Base-by-base conservation (phyloP, 1,284 basidiomycete species). In the Cutaneotrichosporon sp. region DNA sequence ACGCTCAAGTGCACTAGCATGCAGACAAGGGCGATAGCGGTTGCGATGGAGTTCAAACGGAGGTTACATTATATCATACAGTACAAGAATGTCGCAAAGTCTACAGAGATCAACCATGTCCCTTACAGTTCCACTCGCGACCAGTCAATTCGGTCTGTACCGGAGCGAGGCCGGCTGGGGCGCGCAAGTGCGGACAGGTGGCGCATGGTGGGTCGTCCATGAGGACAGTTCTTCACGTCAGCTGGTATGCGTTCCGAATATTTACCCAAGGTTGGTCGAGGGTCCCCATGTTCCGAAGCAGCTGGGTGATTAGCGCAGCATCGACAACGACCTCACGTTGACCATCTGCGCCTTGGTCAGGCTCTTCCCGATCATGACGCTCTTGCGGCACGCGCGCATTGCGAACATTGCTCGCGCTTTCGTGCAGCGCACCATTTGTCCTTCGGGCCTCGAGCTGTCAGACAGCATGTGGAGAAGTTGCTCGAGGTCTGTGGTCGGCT, bases 371-470 rank as follows among this genome's bases (percentile, higher is more conserved):
- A 98, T 82, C 94, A 98, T 98, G 51, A 97, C 85, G 71, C 91
- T 97, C 75, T 88, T 91, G 55, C 96, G 75, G 72, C 96, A 99
- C 0, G 96, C 96, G 37, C 94, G 82, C 79, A 85, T 90, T 0
- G 96, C 96, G 68, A 98, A 97, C 91, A 98, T 97, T 8, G 84
- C 80, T 16, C 92, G 81, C n/a, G 88, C 90, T 71, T 97, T 98
- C 9, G 86, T 86, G 68, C 90, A 94, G 34, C 91, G 80, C 0
- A 94, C 86, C 80, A 88, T 87, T 61, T 86, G 83, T 1, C 87
- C 86, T 0, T 79, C 75, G 0, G 86, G 84, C 9, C 80, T 78
- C 62, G 67, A 58, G 4, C 64, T 62, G 46, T 96, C 90, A 33
- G 84, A 82, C 72, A 98, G 80, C 27, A 91, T 76, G 61, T 91